A percentile compares a stretch with the other conserved stretches of the same genome.
These are phyloP conservation scores for Crithidia brevicula DNA, from an alignment of 208 protist genomes.

Conservation along the genomic window DNA sequence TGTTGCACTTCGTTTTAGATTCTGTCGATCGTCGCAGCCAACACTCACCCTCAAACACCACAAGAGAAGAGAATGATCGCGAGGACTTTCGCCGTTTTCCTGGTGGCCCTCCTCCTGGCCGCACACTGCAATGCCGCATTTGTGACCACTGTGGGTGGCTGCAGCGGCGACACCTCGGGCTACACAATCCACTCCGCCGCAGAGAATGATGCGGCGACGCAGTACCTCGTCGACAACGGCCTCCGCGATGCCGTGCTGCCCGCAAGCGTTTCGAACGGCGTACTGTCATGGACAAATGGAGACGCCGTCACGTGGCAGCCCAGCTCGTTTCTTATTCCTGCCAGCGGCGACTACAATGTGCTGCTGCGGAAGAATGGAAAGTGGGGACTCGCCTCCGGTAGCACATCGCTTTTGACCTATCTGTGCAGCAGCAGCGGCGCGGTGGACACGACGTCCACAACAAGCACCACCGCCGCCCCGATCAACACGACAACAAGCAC, in stretches of 20 bases:
- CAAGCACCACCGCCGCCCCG: conserved; percentile 27
- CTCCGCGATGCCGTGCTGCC: conserved; percentile 40
- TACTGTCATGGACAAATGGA: conserved; percentile 42
- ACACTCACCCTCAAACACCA: background rate
- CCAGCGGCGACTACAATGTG: conserved; percentile 32
- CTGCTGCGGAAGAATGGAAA: conserved; percentile 35
- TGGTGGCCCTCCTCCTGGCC: conserved; percentile 13
- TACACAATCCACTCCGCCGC: conserved; percentile 24
- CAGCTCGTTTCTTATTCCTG: conserved; percentile 16
- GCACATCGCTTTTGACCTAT: conserved; percentile 30
- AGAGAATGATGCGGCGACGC: conserved; percentile 43
- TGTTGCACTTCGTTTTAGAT: no score
- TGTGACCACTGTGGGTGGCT: conserved; percentile 15
- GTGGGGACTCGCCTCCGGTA: conserved; percentile 35
- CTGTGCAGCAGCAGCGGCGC: conserved; percentile 42
- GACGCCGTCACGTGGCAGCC: conserved; percentile 39
- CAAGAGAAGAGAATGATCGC: background rate
- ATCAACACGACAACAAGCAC: conserved; percentile 12
- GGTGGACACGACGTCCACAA: conserved; percentile 10
- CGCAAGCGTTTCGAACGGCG: conserved; percentile 35
- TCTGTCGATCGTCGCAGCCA: background rate
- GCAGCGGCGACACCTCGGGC: conserved; percentile 19
- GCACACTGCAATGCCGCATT: conserved; percentile 19
- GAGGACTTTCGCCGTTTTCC: conserved; percentile 9
- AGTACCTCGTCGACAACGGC: conserved; percentile 33